Conservation (phyloP, 495 filamentous ascomycete genomes). For the Talaromyces proteolyticus region DNA sequence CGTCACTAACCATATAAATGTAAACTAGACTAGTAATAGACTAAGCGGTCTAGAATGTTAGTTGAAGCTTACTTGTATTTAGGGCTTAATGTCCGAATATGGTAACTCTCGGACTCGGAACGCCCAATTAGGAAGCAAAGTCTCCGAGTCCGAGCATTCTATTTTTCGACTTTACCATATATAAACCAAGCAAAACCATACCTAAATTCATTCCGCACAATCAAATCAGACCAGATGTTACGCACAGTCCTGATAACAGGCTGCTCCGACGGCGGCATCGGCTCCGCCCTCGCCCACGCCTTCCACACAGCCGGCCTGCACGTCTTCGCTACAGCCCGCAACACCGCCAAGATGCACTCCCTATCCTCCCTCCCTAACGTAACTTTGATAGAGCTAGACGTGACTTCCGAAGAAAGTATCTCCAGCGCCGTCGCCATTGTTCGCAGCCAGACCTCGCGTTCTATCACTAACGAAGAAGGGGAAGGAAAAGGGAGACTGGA, state of each 20-base stretch:
- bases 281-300: conserved; percentile 27
- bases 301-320: conserved; percentile 27
- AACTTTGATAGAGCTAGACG: conserved; percentile 15
- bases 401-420: conserved; percentile 9
- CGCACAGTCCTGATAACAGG: conserved; percentile 41
- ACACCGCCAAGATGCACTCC: conserved; percentile 19
- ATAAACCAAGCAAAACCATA: too few relatives aligned
- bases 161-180: too few relatives aligned
- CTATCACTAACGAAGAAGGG: too few relatives aligned
- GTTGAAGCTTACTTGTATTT: too few relatives aligned
- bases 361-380: conserved; percentile 10
- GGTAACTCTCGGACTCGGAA: neutral
- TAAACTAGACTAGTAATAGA: too few relatives aligned
- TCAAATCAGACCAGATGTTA: too few relatives aligned
- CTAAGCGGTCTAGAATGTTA: neutral
- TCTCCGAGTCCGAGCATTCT: neutral
- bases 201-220: too few relatives aligned
- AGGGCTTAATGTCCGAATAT: neutral
- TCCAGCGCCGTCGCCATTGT: conserved; percentile 26
- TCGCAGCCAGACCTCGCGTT: too few relatives aligned
- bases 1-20: too few relatives aligned
- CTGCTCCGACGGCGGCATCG: conserved; percentile 38
- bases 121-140: neutral
- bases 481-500: conserved; percentile 54
- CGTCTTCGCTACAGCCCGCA: conserved; percentile 32